Conservation (phyloP, 805 yeast genomes). For the Saturnispora halmiae region DNA sequence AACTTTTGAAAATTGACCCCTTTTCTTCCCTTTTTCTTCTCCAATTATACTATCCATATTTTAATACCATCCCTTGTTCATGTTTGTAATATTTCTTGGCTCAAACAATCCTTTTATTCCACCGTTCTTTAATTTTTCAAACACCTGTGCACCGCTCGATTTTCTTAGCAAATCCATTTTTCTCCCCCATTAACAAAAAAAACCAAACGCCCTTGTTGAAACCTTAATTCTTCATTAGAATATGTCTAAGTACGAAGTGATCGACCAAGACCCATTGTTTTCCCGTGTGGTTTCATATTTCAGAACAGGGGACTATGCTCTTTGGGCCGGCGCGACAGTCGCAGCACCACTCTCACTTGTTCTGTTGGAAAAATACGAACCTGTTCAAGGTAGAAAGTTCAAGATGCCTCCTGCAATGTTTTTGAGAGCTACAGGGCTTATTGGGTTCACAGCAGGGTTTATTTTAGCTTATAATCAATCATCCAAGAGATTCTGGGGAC, state of each 20-base stretch:
- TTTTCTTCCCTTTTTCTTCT: no score
- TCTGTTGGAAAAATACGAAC: constrained; percentile 39
- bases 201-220: no score
- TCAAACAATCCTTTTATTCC: no score
- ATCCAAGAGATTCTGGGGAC: constrained; percentile 68
- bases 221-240: neutral
- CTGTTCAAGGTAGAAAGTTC: constrained; percentile 36
- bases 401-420: constrained; percentile 45
- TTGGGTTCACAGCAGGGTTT: constrained; percentile 71
- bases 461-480: constrained; percentile 59
- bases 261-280: constrained; percentile 76
- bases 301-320: constrained; percentile 55
- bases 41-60: no score
- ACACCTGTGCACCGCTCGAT: constrained; percentile 10
- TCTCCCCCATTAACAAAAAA: neutral
- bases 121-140: no score
- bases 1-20: no score
- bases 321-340: constrained; percentile 39
- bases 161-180: no score
- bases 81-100: no score
- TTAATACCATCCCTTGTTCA: no score
- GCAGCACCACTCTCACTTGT: constrained; percentile 41
- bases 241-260: constrained; percentile 30
- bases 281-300: constrained; percentile 61
- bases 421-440: constrained; percentile 48